phyloP scores from a whole-genome alignment of 306 rosid species.

The Ceratonia siliqua region DNA sequence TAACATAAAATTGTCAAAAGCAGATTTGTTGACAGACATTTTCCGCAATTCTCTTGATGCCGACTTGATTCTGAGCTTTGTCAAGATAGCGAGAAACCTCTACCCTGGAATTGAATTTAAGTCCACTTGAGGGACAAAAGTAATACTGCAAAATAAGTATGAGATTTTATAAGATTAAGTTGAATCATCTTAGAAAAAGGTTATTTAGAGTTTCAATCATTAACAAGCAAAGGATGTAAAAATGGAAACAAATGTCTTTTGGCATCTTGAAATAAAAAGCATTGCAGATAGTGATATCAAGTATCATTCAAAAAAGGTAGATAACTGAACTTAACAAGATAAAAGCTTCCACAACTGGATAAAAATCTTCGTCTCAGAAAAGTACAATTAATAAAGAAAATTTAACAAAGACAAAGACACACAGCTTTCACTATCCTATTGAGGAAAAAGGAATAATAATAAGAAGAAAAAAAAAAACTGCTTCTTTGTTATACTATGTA shows the following conservation, averaged over 20 bases:
- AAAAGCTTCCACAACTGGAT: neutral
- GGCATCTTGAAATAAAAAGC: neutral
- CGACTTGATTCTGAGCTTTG: slow-evolving; percentile 33
- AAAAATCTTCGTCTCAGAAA: neutral
- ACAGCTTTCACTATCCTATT: neutral
- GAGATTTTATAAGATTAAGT: slow-evolving; percentile 25
- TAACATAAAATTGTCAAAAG: slow-evolving; percentile 21
- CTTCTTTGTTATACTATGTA: neutral
- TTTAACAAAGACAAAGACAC: neutral
- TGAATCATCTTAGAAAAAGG: slow-evolving; percentile 21
- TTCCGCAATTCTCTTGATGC: slow-evolving; percentile 37
- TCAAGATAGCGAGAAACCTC: slow-evolving; percentile 61
- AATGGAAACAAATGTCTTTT: neutral
- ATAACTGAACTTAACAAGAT: neutral
- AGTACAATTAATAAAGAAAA: neutral
- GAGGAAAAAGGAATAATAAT: neutral
- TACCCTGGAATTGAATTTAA: slow-evolving; percentile 59
- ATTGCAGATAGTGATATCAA: neutral
- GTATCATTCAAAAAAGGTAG: neutral
- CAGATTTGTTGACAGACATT: slow-evolving; percentile 57
- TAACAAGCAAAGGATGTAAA: slow-evolving; percentile 3
- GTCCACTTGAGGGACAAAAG: slow-evolving; percentile 50
- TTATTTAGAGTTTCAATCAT: slow-evolving; percentile 4
- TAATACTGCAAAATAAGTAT: slow-evolving; percentile 67
- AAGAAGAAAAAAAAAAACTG: neutral